Percentiles rank a stretch among this genome's conserved stretches.
phyloP scores from a whole-genome alignment of 192 early-diverging fungal species.

The Coemansia sp. region DNA sequence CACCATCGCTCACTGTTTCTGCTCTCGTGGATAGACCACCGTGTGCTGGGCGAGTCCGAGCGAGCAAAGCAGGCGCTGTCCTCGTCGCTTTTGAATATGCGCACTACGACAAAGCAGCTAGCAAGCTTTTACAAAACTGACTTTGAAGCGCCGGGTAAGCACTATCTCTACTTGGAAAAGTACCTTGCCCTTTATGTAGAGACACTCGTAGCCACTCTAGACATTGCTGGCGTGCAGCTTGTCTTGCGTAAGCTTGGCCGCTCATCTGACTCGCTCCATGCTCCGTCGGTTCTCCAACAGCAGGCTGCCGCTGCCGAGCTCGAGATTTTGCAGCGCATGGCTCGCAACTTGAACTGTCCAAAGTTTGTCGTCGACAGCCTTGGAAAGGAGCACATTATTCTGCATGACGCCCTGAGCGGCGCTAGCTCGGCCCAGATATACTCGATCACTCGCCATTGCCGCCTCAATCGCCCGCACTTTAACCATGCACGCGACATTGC shows the following conservation, averaged over 20 bases:
- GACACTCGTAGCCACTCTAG: conserved; percentile 33
- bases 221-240: conserved; percentile 33
- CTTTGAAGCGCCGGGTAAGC: conserved; percentile 52
- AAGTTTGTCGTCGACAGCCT: conserved; percentile 28
- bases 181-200: conserved; percentile 43
- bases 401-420: conserved; percentile 18
- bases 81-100: conserved; percentile 41
- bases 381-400: conserved; percentile 36
- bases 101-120: conserved; percentile 39
- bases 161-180: conserved; percentile 55
- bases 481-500: conserved; percentile 44
- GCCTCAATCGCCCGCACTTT: conserved; percentile 38
- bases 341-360: conserved; percentile 35
- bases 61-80: conserved; percentile 41
- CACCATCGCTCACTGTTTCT: conserved; percentile 43
- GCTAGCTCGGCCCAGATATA: background rate
- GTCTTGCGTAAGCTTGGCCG: conserved; percentile 49
- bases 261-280: conserved; percentile 32
- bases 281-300: conserved; percentile 8
- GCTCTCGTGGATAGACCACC: conserved; percentile 52
- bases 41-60: conserved; percentile 21
- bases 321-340: conserved; percentile 31
- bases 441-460: conserved; percentile 45
- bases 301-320: conserved; percentile 19
- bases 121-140: conserved; percentile 55